Evolutionary conservation across 352 stramenopile genomes (phyloP).

Genomic region (Phytophthora citrophthora): DNA sequence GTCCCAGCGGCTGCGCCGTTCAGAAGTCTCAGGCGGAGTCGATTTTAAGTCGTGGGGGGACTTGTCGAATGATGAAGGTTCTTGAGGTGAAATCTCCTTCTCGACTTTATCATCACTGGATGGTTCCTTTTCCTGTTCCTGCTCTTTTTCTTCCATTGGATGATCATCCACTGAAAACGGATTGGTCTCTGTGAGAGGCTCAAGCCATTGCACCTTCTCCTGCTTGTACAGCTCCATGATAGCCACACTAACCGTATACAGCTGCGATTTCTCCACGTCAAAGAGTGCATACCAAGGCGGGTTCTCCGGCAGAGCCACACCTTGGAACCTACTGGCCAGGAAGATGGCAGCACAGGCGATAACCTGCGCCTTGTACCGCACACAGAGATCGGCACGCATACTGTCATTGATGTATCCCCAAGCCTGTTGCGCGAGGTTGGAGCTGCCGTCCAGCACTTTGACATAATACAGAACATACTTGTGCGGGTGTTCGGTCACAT

Average conservation of each 20-base stretch:
- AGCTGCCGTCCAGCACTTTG: slow-evolving; percentile 81
- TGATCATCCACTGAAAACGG: slow-evolving; percentile 69
- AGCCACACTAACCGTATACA: slow-evolving; percentile 55
- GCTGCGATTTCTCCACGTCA: slow-evolving; percentile 57
- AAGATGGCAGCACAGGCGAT: slow-evolving; percentile 93
- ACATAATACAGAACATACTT: slow-evolving; percentile 95
- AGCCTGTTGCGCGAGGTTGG: slow-evolving; percentile 77
- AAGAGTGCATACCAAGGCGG: slow-evolving; percentile 77
- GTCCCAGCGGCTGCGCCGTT: slow-evolving; percentile 32
- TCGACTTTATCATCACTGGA: slow-evolving; percentile 6
- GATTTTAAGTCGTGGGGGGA: not conserved
- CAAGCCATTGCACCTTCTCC: slow-evolving; percentile 68
- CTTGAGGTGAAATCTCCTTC: slow-evolving; percentile 20
- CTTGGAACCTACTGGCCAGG: slow-evolving; percentile 71
- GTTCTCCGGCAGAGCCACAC: slow-evolving; percentile 58
- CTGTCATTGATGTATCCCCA: slow-evolving; percentile 94
- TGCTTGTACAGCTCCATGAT: slow-evolving; percentile 72
- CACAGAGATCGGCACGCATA: slow-evolving; percentile 83
- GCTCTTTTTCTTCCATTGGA: slow-evolving; percentile 25
- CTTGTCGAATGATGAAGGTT: slow-evolving; percentile 10
- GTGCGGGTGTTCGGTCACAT: slow-evolving; percentile 92
- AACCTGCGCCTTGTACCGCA: slow-evolving; percentile 78
- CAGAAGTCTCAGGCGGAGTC: slow-evolving; percentile 4
- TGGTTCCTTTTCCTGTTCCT: slow-evolving; percentile 3
- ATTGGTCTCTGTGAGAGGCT: slow-evolving; percentile 73